Evolutionary conservation across 2,329 filamentous ascomycete genomes (phyloP), one percentile per base, ranked within the genome.

Genomic region (Fusarium oxysporum): DNA sequence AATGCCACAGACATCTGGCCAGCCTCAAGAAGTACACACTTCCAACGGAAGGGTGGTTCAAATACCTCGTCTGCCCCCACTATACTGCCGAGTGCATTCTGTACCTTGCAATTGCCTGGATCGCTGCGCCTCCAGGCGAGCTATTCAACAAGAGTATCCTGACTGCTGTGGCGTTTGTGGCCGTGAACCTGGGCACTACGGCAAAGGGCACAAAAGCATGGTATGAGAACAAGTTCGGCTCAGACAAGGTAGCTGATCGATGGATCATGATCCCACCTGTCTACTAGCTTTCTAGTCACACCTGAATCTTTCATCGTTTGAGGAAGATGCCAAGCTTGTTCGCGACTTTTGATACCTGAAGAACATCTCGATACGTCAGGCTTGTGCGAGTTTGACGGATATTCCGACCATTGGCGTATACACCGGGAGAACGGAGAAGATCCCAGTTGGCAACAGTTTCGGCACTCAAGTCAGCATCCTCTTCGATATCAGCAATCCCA

Each of bases 71-170:
- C 43, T 97, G 93, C 76, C 95, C 96, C 23, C 96, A 99, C 82
- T 99, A 98, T 82, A 93, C 93, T 7, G 94, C 92, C 78, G 96
- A 98, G 83, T 95, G 93, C 79, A 80, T 92, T 44, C 90, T 98
- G 65, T 98, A 99, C 80, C 79, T 95, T 25, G 88, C 92, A n/a
- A 83, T 99, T 72, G 89, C 94, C 6, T 82, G 96, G 50, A 81
- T 92, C 43, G 91, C 92, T 35, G 94, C 95, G 2, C 95, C 95
- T 1, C 77, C 83, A 12, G 92, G 91, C 16, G 82, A 85, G 37
- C 71, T 88, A 62, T 80, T 94, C 65, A 98, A 97, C 81, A 88
- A 85, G 79, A 96, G 95, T 1, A 81, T 98, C 47, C 78, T 93
- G 40, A 89, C 89, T 62, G 93, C 90, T 10, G 78, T 93, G 44